Evolutionary conservation across 352 stramenopile genomes (phyloP).

Genomic region (Globisporangium okanoganense): DNA sequence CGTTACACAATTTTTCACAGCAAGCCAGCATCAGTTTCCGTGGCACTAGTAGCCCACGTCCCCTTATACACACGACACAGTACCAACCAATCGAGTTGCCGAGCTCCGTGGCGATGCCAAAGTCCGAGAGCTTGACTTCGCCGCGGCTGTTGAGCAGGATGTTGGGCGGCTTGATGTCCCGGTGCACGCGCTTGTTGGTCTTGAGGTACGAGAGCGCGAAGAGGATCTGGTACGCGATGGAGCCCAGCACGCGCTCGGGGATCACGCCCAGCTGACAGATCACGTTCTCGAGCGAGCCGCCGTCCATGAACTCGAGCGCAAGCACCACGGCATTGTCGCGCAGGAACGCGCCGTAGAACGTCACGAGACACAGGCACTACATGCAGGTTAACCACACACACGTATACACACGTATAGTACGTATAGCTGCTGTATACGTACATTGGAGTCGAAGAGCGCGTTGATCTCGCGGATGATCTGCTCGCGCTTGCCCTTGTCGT

Average conservation of each 20-base stretch:
- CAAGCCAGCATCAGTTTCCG: background rate
- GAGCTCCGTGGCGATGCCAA: conserved; percentile 91
- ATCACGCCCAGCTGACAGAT: conserved; percentile 79
- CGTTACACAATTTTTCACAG: background rate
- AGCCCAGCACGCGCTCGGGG: conserved; percentile 84
- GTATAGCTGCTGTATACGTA: conserved; percentile 16
- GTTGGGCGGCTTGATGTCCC: conserved; percentile 97
- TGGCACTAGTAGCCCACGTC: background rate
- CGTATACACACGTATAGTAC: background rate
- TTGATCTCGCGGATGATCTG: conserved; percentile 90
- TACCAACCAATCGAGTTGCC: conserved; percentile 84
- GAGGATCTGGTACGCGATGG: conserved; percentile 93
- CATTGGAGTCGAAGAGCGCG: conserved; percentile 77
- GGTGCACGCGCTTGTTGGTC: conserved; percentile 89
- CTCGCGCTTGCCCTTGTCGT: conserved; percentile 78
- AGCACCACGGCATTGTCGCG: conserved; percentile 87
- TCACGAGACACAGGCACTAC: conserved; percentile 78
- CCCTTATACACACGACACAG: background rate
- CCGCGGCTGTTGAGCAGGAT: conserved; percentile 91
- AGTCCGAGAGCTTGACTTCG: conserved; percentile 96
- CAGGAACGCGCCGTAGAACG: conserved; percentile 90
- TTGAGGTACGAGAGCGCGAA: conserved; percentile 94
- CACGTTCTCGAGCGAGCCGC: conserved; percentile 88
- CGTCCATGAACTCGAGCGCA: conserved; percentile 93
- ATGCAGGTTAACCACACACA: background rate